Evolutionary conservation across 768 basidiomycete genomes (phyloP), one percentile per base, ranked within the genome.

Genomic region (Boletus vinaceobasis): DNA sequence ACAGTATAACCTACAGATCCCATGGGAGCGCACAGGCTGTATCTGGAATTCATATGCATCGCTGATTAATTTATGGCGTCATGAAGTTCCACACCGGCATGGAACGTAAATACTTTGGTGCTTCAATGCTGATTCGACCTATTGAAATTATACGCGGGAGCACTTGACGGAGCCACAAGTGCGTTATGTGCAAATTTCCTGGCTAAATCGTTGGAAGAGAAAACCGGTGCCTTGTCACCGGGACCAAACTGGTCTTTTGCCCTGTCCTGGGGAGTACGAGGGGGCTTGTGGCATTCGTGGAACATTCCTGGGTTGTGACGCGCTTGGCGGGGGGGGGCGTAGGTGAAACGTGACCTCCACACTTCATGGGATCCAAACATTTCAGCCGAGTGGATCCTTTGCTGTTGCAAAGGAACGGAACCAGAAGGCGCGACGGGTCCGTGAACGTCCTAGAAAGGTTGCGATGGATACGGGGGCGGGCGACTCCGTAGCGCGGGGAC

Each of bases 131-230:
- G 39, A 49, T 33, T 44, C 49, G 33, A 39, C 15, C 31, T 35
- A 49, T 53, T 17, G 43, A 47, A 60, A 39, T 36, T 15, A 49
- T 54, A 36, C n/a, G 45, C 31, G 43, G 45, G 35, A 49, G 38
- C 37, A 43, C 10, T 42, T 21, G 48, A 52, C 23, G 49, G 29
- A 17, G 31, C 50, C 29, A 47, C 40, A 45, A 55, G 50, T 5
- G 54, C 46, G 27, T 57, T 56, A 43, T 35, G 42, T 13, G 49
- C 55, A 36, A 52, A 51, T 55, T 48, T 43, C 42, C 48, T 54
- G 32, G 57, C 45, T 38, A 52, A n/a, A 23, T 57, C 48, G 13
- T 59, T 57, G 42, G 51, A 48, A 31, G 48, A 60, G 27, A 32
- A 21, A 21, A 31, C 21, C 2, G 42, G 52, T 58, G 21, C 53